Percentiles rank a stretch among this genome's conserved stretches.
phyloP scores from a whole-genome alignment of 2,329 filamentous ascomycete genomes.

The Cephalotrichum gorgonifer region DNA sequence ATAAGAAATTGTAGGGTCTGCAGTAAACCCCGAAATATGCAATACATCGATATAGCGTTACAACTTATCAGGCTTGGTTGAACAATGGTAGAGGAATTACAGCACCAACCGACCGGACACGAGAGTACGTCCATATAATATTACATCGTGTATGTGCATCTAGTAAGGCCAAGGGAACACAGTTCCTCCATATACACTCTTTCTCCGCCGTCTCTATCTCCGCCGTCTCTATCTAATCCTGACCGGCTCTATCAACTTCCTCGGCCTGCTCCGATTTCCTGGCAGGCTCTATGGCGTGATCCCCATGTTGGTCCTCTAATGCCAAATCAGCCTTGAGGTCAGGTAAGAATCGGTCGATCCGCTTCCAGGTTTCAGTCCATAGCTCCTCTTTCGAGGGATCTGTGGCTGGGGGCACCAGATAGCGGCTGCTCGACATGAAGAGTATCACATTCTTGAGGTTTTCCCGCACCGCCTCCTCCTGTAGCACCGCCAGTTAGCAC shows the following conservation, averaged over 20 bases:
- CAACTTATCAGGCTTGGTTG: too few species aligned
- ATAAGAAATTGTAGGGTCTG: too few species aligned
- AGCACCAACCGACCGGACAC: neutral
- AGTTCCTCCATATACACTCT: neutral
- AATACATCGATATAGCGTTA: too few species aligned
- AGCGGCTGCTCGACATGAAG: conserved; percentile 86
- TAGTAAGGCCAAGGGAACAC: neutral
- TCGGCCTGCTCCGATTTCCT: neutral
- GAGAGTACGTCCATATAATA: neutral
- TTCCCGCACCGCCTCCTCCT: conserved; percentile 93
- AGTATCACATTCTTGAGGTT: conserved; percentile 92
- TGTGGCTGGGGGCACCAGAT: conserved; percentile 60
- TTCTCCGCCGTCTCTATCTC: too few species aligned
- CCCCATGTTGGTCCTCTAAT: conserved; percentile 29
- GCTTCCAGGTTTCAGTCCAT: conserved; percentile 55
- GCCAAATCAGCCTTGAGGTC: conserved; percentile 47
- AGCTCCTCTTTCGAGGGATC: conserved; percentile 44
- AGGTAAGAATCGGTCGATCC: conserved; percentile 54
- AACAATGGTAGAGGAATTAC: too few species aligned
- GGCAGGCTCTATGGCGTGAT: neutral
- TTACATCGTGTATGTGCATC: neutral
- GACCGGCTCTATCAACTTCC: too few species aligned
- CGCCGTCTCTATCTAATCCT: neutral
- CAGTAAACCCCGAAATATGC: neutral
- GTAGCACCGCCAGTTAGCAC: conserved; percentile 2